Percentiles rank a stretch among this genome's conserved stretches.
phyloP scores from a whole-genome alignment of 257 asterid species.

The Solanum arcanum region DNA sequence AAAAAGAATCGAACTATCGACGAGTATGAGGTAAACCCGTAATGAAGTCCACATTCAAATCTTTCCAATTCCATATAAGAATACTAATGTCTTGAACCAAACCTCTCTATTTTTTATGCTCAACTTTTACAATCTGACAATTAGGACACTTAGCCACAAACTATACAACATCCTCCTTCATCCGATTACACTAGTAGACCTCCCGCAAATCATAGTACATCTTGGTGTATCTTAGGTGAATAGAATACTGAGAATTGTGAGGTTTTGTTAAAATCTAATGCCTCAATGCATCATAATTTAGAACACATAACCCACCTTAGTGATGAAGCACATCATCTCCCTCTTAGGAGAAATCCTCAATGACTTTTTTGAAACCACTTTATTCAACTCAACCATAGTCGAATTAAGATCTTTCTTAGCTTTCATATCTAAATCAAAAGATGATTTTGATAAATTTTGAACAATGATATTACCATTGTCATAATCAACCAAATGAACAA shows the following conservation, averaged over 20 bases:
- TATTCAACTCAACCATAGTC: background rate
- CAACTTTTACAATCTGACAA: background rate
- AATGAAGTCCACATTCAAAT: background rate
- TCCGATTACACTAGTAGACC: background rate
- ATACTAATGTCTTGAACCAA: background rate
- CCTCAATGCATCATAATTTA: background rate
- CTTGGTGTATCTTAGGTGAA: background rate
- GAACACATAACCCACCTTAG: background rate
- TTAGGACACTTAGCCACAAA: background rate
- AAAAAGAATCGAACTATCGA: too few species aligned
- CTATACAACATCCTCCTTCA: background rate
- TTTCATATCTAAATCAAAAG: too few species aligned
- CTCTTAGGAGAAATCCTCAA: background rate
- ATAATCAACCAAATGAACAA: background rate
- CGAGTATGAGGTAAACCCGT: background rate
- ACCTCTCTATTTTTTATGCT: background rate
- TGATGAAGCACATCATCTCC: background rate
- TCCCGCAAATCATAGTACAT: background rate
- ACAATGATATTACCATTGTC: background rate
- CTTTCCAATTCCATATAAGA: background rate
- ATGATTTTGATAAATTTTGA: background rate
- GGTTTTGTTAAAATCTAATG: too few species aligned
- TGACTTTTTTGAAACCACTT: background rate
- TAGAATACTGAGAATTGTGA: background rate
- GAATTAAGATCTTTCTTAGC: background rate